Base-by-base conservation (phyloP, 1,139 yeast species). In the Kodamaea anthophila region DNA sequence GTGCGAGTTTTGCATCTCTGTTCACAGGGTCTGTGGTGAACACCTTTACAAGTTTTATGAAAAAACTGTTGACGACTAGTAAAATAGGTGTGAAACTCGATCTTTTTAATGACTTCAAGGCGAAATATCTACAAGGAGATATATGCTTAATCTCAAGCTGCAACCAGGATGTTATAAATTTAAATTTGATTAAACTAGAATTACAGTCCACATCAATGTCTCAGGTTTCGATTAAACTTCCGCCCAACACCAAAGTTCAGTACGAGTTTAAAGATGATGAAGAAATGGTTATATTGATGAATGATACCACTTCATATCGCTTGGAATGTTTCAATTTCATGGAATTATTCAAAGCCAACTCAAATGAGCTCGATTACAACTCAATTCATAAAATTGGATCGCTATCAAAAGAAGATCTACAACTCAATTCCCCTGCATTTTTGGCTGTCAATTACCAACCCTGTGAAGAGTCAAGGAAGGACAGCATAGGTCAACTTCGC, bases 381-480 rank as follows among this genome's bases (percentile, higher is more conserved):
- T 14, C 33, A 4, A 34, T 39, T 4, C 21, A 18, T 9, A 27
- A 24, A 4, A 27, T 18, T n/a, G 33, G 34, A 3, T n/a, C 26
- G 3, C 28, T 42, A 19, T 13, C 20, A 4, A 31, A 27, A 6
- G 33, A 29, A 2, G 32, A 32, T 4, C 26, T 43, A 10, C 23
- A 25, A 4, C 33, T 46, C 12, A 35, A 38, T 14, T 25, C 36
- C 3, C 60, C 64, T 6, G 39, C 40, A 9, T 38, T 44, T 18
- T 30, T 66, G 27, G 46, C 67, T 1, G 36, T 61, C 16, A 58
- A 55, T 35, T 36, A 44, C 13, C 32, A 34, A 21, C 18, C 21
- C 6, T 5, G 8, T 13, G 19, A 24, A 12, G 27, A 23, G 4
- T 19, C 11, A 22, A 19, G 21, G 8, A 15, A 24, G 7, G 14